Conservation (phyloP, 2,329 filamentous ascomycete species). For the Metarhizium humberi region DNA sequence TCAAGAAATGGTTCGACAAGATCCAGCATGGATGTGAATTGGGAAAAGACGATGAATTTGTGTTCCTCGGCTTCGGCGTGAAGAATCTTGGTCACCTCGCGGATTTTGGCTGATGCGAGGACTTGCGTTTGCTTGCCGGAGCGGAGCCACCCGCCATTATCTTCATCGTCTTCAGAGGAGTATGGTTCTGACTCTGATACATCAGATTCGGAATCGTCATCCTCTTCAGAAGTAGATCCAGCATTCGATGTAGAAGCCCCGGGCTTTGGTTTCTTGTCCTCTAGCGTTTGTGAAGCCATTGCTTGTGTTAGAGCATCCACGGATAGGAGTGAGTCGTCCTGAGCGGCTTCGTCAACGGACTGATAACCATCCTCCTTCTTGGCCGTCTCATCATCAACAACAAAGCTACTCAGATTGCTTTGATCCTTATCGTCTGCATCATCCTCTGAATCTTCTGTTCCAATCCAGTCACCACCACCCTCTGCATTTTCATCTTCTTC, state of each 20-base stretch:
- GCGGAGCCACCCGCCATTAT: constrained; percentile 21
- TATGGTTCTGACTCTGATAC: constrained; percentile 34
- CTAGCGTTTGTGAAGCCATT: constrained; percentile 27
- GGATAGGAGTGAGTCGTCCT: constrained; percentile 24
- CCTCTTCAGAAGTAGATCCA: constrained; percentile 25
- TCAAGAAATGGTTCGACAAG: constrained; percentile 86
- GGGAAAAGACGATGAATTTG: constrained; percentile 98
- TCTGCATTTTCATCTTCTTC: constrained; percentile 83
- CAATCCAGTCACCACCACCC: constrained; percentile 72
- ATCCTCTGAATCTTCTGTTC: constrained; percentile 56
- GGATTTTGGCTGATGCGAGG: constrained; percentile 80
- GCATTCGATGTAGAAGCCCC: constrained; percentile 7
- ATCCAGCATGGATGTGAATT: constrained; percentile 97
- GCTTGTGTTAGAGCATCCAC: constrained; percentile 26
- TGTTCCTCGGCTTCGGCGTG: constrained; percentile 68
- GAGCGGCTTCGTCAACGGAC: constrained; percentile 14
- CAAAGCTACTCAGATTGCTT: constrained; percentile 46
- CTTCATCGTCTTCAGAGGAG: constrained; percentile 18
- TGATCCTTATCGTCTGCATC: constrained; percentile 45
- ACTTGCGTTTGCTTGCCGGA: constrained; percentile 26
- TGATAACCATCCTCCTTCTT: constrained; percentile 22
- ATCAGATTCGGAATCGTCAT: constrained; percentile 20
- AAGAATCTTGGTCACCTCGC: constrained; percentile 72
- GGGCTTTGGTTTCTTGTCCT: constrained; percentile 12
- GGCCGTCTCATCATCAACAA: constrained; percentile 40